Evolutionary conservation across 2,329 filamentous ascomycete species (phyloP).

Genomic region (Cyclaneusma minus): DNA sequence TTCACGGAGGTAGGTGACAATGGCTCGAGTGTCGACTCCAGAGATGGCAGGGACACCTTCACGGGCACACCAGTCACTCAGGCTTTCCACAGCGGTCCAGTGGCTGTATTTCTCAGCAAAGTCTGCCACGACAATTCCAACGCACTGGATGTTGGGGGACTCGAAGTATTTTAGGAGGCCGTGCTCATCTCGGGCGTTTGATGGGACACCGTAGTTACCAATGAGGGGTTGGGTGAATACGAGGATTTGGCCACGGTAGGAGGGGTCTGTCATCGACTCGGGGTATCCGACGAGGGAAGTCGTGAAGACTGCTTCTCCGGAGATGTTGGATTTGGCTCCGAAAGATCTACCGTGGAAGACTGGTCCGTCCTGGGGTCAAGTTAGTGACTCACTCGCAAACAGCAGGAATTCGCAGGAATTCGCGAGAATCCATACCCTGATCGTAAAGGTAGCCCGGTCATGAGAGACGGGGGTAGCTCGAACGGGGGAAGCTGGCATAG

Average conservation of each 20-base stretch:
- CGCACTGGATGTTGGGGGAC: slow-evolving; percentile 92
- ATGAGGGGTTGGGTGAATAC: slow-evolving; percentile 97
- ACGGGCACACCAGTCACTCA: slow-evolving; percentile 86
- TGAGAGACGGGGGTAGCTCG: slow-evolving; percentile 52
- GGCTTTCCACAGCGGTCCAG: slow-evolving; percentile 93
- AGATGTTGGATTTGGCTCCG: slow-evolving; percentile 90
- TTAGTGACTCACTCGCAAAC: background rate
- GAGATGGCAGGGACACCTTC: slow-evolving; percentile 94
- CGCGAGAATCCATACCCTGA: slow-evolving; percentile 47
- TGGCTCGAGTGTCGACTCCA: slow-evolving; percentile 90
- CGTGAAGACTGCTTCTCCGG: slow-evolving; percentile 96
- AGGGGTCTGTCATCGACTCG: slow-evolving; percentile 82
- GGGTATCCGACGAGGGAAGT: slow-evolving; percentile 96
- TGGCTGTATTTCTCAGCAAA: slow-evolving; percentile 91
- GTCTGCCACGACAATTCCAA: slow-evolving; percentile 89
- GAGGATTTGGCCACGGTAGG: slow-evolving; percentile 85
- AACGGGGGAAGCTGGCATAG: slow-evolving; percentile 42
- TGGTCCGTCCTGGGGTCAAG: slow-evolving; percentile 58
- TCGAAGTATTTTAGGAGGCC: slow-evolving; percentile 97
- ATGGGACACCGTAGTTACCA: slow-evolving; percentile 96
- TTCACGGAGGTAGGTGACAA: slow-evolving; percentile 91
- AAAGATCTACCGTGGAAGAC: slow-evolving; percentile 95
- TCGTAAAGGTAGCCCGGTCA: slow-evolving; percentile 84
- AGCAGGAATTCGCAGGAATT: slow-evolving; percentile 1
- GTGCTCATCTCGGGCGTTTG: slow-evolving; percentile 66